Evolutionary conservation across 805 yeast species (phyloP).

Genomic region (Sungouiozyma intestinalis): DNA sequence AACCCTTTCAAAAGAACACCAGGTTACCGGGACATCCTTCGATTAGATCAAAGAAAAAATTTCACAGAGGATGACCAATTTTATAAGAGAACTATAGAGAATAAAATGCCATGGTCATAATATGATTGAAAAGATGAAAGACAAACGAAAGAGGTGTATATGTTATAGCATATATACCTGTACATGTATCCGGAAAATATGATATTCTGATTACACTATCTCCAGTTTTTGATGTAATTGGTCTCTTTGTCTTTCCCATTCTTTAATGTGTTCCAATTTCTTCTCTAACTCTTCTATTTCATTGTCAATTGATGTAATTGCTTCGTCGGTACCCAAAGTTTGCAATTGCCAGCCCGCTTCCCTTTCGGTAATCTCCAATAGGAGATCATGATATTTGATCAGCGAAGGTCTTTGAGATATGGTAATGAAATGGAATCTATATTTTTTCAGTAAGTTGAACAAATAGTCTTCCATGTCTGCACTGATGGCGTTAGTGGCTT

Average conservation of each 20-base stretch:
- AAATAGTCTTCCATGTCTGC: slow-evolving; percentile 82
- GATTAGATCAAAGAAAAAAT: slow-evolving; percentile 7
- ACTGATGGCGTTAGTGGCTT: slow-evolving; percentile 87
- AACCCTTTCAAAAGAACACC: slow-evolving; percentile 45
- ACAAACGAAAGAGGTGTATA: too few species aligned
- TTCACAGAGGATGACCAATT: slow-evolving; percentile 11
- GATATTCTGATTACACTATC: slow-evolving; percentile 17
- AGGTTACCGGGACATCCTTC: slow-evolving; percentile 23
- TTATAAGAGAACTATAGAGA: slow-evolving; percentile 13
- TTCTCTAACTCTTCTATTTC: slow-evolving; percentile 60
- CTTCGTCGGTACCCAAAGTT: slow-evolving; percentile 54
- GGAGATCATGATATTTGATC: slow-evolving; percentile 72
- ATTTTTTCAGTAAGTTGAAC: slow-evolving; percentile 61
- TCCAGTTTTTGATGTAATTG: slow-evolving; percentile 39
- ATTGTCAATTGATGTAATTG: slow-evolving; percentile 56
- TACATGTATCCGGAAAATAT: too few species aligned
- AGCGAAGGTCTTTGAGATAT: slow-evolving; percentile 75
- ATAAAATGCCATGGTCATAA: slow-evolving; percentile 28
- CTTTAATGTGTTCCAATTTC: slow-evolving; percentile 48
- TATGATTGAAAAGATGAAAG: too few species aligned
- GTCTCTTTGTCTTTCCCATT: slow-evolving; percentile 48
- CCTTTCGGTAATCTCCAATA: slow-evolving; percentile 55
- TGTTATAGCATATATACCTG: too few species aligned
- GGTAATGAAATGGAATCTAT: slow-evolving; percentile 68
- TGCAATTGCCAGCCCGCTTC: slow-evolving; percentile 52